Evolutionary conservation across 257 asterid genomes (phyloP).

Genomic region (Gentiana straminea): DNA sequence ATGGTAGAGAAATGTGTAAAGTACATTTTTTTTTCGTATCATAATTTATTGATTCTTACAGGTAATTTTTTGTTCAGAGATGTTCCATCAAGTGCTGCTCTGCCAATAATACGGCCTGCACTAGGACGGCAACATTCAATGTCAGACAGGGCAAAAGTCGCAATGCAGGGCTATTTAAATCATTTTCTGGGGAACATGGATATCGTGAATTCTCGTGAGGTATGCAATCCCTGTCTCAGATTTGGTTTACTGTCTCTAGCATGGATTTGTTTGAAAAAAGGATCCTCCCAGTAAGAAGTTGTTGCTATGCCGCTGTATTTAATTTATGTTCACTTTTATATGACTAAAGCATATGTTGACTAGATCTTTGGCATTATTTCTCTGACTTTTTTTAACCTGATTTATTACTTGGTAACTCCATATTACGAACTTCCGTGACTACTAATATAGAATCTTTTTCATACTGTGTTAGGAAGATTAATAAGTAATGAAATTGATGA

Average conservation of each 20-base stretch:
- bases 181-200: constrained; percentile 89
- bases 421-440: too few relatives aligned
- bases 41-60: constrained; percentile 76
- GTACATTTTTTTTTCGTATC: constrained; percentile 37
- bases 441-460: too few relatives aligned
- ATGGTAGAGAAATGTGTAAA: constrained; percentile 22
- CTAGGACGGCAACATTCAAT: constrained; percentile 82
- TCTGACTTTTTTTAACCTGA: too few relatives aligned
- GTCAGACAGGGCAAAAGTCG: constrained; percentile 78
- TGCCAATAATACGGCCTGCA: constrained; percentile 91
- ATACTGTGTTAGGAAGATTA: too few relatives aligned
- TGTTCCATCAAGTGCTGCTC: constrained; percentile 97
- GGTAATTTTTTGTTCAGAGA: constrained; percentile 99
- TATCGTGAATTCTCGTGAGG: constrained; percentile 88
- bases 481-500: too few relatives aligned
- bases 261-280: too few relatives aligned
- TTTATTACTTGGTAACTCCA: too few relatives aligned
- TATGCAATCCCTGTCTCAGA: constrained; percentile 14
- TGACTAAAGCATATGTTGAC: too few relatives aligned
- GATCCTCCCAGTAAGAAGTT: too few relatives aligned
- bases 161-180: constrained; percentile 95
- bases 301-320: too few relatives aligned
- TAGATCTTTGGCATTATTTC: too few relatives aligned
- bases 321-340: too few relatives aligned
- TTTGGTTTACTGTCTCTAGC: not conserved